phyloP scores from a whole-genome alignment of 2,329 filamentous ascomycete genomes.

The Epichloe gansuensis region DNA sequence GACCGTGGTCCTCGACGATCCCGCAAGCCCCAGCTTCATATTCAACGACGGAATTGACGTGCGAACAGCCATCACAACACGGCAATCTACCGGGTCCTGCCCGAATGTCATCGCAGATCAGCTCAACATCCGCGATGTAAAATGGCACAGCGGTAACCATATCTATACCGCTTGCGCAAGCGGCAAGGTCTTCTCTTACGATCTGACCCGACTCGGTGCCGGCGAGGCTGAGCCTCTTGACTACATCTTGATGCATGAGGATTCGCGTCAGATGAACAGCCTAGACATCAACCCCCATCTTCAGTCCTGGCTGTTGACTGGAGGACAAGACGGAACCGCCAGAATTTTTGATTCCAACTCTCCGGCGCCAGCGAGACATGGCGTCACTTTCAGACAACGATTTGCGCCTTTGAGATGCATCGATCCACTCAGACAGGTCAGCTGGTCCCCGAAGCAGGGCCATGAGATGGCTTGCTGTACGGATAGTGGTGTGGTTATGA shows the following conservation, averaged over 20 bases:
- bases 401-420: slow-evolving; percentile 28
- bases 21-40: slow-evolving; percentile 21
- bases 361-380: slow-evolving; percentile 33
- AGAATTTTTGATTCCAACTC: slow-evolving; percentile 47
- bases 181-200: slow-evolving; percentile 54
- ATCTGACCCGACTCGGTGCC: slow-evolving; percentile 38
- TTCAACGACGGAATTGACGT: slow-evolving; percentile 47
- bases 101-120: slow-evolving; percentile 37
- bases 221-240: slow-evolving; percentile 35
- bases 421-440: slow-evolving; percentile 44
- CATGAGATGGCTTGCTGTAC: slow-evolving; percentile 53
- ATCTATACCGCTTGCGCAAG: slow-evolving; percentile 53
- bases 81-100: slow-evolving; percentile 30
- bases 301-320: slow-evolving; percentile 45
- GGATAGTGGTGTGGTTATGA: slow-evolving; percentile 47
- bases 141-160: slow-evolving; percentile 41
- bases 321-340: slow-evolving; percentile 51
- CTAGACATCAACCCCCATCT: slow-evolving; percentile 51
- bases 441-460: slow-evolving; percentile 51
- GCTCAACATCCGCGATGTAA: slow-evolving; percentile 51
- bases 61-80: slow-evolving; percentile 40
- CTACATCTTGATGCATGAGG: slow-evolving; percentile 46
- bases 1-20: slow-evolving; percentile 43
- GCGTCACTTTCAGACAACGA: slow-evolving; percentile 37
- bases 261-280: slow-evolving; percentile 51